Percentiles rank a stretch among this genome's conserved stretches.
Evolutionary conservation across 176 grass and related monocot species (phyloP).

Genomic region (Eragrostis nindensis): DNA sequence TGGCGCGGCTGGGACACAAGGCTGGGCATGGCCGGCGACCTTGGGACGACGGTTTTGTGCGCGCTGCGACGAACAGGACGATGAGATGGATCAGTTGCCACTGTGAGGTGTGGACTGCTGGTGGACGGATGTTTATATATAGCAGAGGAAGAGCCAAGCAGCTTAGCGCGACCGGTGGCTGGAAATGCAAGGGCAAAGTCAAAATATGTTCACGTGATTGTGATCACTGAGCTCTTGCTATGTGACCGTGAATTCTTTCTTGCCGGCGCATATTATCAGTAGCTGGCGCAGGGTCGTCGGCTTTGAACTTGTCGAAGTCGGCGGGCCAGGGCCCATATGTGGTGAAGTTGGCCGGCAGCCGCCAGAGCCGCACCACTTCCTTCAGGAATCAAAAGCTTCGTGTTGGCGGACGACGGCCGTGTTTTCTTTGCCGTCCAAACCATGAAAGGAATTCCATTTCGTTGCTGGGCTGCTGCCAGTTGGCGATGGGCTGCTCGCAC

Average conservation of each 20-base stretch:
- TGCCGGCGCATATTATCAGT: conserved; percentile 12
- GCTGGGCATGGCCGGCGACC: conserved; percentile 39
- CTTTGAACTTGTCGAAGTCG: conserved; percentile 38
- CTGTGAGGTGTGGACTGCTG: not conserved
- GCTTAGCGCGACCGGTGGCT: not conserved
- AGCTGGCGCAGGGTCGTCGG: not conserved
- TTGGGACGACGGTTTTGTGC: not conserved
- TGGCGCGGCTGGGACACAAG: conserved; percentile 42
- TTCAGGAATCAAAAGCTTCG: no score
- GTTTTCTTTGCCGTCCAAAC: no score
- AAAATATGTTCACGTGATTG: not conserved
- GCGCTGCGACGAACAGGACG: not conserved
- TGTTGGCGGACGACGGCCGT: no score
- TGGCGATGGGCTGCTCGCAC: no score
- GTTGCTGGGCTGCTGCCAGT: no score
- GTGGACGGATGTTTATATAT: not conserved
- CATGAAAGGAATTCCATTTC: not conserved
- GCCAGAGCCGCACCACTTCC: conserved; percentile 37
- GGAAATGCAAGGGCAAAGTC: not conserved
- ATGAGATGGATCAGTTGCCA: not conserved
- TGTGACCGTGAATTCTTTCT: conserved; percentile 34
- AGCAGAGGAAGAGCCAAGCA: not conserved
- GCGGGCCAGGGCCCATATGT: not conserved
- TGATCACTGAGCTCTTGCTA: not conserved
- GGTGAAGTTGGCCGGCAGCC: not conserved